Conservation (phyloP, 139 green algal genomes). For the Volvox africanus region DNA sequence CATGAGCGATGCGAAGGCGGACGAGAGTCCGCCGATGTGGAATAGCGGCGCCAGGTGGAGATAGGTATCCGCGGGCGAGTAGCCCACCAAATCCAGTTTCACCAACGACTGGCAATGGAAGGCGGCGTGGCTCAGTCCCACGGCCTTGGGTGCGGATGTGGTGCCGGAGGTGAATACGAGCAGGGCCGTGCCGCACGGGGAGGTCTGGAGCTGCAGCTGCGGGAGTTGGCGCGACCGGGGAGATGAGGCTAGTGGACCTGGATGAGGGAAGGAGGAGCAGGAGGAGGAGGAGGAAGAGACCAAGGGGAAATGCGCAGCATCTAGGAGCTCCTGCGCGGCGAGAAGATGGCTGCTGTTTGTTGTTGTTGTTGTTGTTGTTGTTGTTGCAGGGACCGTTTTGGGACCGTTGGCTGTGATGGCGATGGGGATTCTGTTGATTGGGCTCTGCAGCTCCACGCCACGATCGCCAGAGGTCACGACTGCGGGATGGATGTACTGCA, state of each 20-base stretch:
- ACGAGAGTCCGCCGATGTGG: conserved; percentile 90
- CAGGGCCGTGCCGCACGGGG: conserved; percentile 46
- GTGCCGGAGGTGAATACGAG: conserved; percentile 80
- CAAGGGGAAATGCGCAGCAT: too few relatives aligned
- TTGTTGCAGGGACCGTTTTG: too few relatives aligned
- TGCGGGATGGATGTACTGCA: too few relatives aligned
- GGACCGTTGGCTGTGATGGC: not conserved
- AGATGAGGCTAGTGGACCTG: too few relatives aligned
- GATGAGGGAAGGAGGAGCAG: too few relatives aligned
- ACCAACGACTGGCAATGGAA: conserved; percentile 80
- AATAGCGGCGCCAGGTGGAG: conserved; percentile 92
- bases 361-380: not conserved
- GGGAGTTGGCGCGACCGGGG: too few relatives aligned
- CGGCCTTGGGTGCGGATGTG: conserved; percentile 78
- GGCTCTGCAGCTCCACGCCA: not conserved
- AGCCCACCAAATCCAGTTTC: conserved; percentile 82
- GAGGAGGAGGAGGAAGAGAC: too few relatives aligned
- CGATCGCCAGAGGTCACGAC: too few relatives aligned
- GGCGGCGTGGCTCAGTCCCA: conserved; percentile 70
- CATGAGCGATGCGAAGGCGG: conserved; percentile 80
- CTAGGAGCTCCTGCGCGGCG: too few relatives aligned
- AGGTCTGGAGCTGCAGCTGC: conserved; percentile 54
- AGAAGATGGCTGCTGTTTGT: too few relatives aligned
- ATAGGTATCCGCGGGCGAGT: conserved; percentile 81
- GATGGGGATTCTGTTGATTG: not conserved